These are phyloP conservation scores for Ilex aquifolium DNA, from an alignment of 257 asterid genomes.

Conservation along the genomic window DNA sequence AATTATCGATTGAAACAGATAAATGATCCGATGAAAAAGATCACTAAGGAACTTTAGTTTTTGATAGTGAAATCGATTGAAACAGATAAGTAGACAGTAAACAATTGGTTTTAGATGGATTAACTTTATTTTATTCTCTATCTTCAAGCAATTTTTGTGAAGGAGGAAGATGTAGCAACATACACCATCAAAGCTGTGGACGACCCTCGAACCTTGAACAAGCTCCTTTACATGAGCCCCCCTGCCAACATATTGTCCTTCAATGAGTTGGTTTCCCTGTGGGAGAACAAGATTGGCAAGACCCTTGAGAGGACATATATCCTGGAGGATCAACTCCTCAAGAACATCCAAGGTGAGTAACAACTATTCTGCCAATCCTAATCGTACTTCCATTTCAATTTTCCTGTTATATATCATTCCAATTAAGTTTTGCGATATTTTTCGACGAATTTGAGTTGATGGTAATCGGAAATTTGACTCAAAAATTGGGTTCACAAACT, in stretches of 20 bases:
- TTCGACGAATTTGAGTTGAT: too few relatives aligned
- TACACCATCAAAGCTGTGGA: constrained; percentile 23
- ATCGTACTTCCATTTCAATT: too few relatives aligned
- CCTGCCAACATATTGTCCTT: constrained; percentile 18
- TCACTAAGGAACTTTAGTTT: too few relatives aligned
- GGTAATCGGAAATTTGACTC: too few relatives aligned
- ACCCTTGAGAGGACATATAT: constrained; percentile 17
- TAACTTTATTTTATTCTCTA: background rate
- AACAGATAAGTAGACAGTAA: too few relatives aligned
- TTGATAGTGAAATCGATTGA: too few relatives aligned
- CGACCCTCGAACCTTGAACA: constrained; percentile 30
- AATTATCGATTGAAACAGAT: too few relatives aligned
- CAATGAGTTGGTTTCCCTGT: constrained; percentile 15
- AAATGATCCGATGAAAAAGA: too few relatives aligned
- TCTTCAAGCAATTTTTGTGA: constrained; percentile 6
- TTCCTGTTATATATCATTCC: too few relatives aligned
- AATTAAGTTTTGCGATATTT: too few relatives aligned
- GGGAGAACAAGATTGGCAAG: constrained; percentile 23
- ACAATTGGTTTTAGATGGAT: background rate
- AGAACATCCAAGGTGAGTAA: constrained; percentile 13
- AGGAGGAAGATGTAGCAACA: constrained; percentile 19
- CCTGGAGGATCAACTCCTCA: constrained; percentile 19
- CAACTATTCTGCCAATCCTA: too few relatives aligned
- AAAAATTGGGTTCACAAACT: too few relatives aligned
- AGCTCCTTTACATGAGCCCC: constrained; percentile 15